These are phyloP conservation scores for Gaeumannomyces sp. DNA, from an alignment of 2,329 filamentous ascomycete genomes.

Conservation along the genomic window DNA sequence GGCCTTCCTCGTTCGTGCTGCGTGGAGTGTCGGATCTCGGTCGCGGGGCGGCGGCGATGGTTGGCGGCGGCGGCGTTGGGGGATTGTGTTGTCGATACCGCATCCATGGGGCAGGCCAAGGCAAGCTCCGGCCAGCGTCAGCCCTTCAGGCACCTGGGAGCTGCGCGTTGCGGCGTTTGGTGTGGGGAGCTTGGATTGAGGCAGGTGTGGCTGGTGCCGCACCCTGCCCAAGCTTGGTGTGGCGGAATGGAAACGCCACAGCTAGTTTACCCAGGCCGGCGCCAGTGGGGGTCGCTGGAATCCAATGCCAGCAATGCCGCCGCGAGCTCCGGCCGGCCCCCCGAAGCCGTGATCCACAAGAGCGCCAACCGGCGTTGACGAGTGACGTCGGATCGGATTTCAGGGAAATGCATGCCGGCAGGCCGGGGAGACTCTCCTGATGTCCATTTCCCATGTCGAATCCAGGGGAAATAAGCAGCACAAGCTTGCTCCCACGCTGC, in stretches of 20 bases:
- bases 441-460: neutral
- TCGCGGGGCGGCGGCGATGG: no score
- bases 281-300: no score
- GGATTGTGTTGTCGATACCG: neutral
- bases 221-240: neutral
- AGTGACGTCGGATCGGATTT: neutral
- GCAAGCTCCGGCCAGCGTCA: neutral
- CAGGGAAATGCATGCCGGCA: neutral
- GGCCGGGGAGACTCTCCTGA: no score
- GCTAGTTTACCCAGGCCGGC: no score
- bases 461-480: neutral
- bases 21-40: neutral
- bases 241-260: neutral
- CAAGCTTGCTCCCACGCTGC: neutral
- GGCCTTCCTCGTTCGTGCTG: neutral
- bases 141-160: constrained; percentile 15
- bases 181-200: neutral
- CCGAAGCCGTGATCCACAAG: no score
- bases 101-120: neutral
- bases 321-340: no score
- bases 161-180: constrained; percentile 14
- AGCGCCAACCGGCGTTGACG: no score
- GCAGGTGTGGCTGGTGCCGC: neutral
- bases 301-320: no score
- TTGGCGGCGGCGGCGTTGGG: neutral